These are phyloP conservation scores for Paramecium biaurelia DNA, from an alignment of 73 alveolate species.

Conservation along the genomic window DNA sequence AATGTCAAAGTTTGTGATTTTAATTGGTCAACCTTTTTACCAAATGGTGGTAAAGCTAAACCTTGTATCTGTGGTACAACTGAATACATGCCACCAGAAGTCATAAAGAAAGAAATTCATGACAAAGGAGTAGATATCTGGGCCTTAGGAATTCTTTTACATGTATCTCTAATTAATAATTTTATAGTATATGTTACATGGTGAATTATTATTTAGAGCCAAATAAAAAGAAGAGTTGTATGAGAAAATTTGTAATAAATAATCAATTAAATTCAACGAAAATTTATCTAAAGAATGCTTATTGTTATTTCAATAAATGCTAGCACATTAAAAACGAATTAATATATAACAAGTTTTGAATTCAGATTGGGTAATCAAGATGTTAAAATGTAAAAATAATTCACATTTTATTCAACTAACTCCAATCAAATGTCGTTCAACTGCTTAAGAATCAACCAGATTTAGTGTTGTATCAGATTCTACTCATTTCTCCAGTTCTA, in stretches of 20 bases:
- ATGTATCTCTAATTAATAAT: background rate
- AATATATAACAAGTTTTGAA: background rate
- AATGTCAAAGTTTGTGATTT: conserved; percentile 23
- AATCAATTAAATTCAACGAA: background rate
- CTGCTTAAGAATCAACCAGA: background rate
- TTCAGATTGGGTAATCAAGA: background rate
- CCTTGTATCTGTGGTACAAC: conserved; percentile 33
- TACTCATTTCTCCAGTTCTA: conserved; percentile 7
- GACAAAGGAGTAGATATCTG: conserved; percentile 26
- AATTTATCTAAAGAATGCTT: background rate
- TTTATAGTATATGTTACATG: background rate
- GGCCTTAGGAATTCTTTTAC: background rate
- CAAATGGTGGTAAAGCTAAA: background rate
- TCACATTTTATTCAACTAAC: background rate
- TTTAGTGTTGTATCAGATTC: background rate
- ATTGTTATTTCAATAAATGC: background rate
- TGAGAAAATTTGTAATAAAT: background rate
- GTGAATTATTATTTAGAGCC: background rate
- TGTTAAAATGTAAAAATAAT: background rate
- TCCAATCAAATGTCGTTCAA: background rate
- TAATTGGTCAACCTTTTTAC: background rate
- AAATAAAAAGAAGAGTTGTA: background rate
- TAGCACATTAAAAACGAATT: conserved; percentile 14
- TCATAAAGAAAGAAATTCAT: background rate
- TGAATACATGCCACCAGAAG: conserved; percentile 44